Evolutionary conservation across 2,329 filamentous ascomycete genomes (phyloP), one percentile per base, ranked within the genome.

Genomic region (Hypocrella siamensis): DNA sequence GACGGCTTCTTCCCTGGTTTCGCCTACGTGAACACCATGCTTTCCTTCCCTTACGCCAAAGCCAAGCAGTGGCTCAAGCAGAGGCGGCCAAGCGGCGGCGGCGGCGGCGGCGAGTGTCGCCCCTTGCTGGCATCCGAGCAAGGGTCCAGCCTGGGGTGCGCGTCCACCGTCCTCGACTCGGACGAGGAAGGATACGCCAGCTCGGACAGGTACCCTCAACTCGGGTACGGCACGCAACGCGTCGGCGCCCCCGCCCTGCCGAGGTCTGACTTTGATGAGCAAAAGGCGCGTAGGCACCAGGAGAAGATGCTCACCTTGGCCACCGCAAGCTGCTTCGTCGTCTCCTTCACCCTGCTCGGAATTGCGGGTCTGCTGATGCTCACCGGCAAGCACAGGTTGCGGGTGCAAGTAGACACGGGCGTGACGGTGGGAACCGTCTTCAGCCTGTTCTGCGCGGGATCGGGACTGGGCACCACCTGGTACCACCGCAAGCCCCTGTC

Each of bases 391-490:
- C 75, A 73, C 46, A 78, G 70, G 48, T 62, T 78, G 40, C 63
- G 68, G 4, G 62, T 73, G n/a, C 73, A 82, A 49, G 81, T 88
- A 4, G 79, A 86, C 43, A 70, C 70, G 0, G 80, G 75, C 7
- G 77, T 81, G 2, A 63, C 80, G 1, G 61, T 82, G 26, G 80
- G 79, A 8, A 73, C 79, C 12, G 63, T 80, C 19, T 61, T 70
- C 19, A 80, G 75, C 39, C 49, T 85, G 26, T 63, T 74, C 37
- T 74, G 74, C 43, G 71, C 70, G 1, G 69, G 73, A 29, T 58
- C 67, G 10, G 78, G 65, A 1, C 58, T 82, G 6, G 70, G 66
- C 21, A 63, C 68, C 47, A 64, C 70, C 39, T 48, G 76, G 10
- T 65, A 67, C 31, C 61, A 71, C 22, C 53, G 57, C 26, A 61